These are phyloP conservation scores for Ambrosia hybrid DNA, from an alignment of 140 eudicot species.

Conservation along the genomic window DNA sequence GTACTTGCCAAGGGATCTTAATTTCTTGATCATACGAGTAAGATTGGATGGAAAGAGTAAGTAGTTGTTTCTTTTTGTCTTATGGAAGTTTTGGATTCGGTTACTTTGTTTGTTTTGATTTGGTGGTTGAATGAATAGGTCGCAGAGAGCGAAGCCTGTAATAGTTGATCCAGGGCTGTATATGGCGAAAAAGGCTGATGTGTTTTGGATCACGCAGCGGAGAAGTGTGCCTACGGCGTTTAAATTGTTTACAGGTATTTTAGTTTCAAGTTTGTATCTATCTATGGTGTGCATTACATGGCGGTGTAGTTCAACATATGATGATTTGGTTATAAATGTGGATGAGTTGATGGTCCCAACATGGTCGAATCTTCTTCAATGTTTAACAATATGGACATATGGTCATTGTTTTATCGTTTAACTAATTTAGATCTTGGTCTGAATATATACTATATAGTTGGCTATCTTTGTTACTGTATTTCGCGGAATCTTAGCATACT, in stretches of 20 bases:
- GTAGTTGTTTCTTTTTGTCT: constrained; percentile 29
- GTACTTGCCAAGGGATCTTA: constrained; percentile 77
- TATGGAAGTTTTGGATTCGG: not conserved
- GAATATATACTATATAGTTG: not conserved
- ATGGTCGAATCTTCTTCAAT: not conserved
- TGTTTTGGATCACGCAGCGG: constrained; percentile 80
- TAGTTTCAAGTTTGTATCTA: not conserved
- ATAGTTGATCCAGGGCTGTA: constrained; percentile 92
- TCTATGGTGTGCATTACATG: too few species aligned
- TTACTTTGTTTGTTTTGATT: not conserved
- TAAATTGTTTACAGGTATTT: constrained; percentile 78
- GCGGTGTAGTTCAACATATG: not conserved
- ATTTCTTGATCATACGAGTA: constrained; percentile 89
- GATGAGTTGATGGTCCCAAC: not conserved
- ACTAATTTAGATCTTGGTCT: not conserved
- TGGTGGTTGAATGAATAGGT: constrained; percentile 35
- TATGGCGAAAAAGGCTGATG: constrained; percentile 74
- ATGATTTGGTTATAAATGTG: not conserved
- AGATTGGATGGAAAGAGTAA: constrained; percentile 94
- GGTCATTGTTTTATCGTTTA: not conserved
- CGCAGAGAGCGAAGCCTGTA: constrained; percentile 78
- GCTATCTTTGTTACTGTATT: not conserved
- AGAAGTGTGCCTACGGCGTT: constrained; percentile 95
- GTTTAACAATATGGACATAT: not conserved
- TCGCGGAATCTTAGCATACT: not conserved